Evolutionary conservation across 2,329 filamentous ascomycete species (phyloP), one percentile per base, ranked within the genome.

Genomic region (Tricladium varicosporioides): DNA sequence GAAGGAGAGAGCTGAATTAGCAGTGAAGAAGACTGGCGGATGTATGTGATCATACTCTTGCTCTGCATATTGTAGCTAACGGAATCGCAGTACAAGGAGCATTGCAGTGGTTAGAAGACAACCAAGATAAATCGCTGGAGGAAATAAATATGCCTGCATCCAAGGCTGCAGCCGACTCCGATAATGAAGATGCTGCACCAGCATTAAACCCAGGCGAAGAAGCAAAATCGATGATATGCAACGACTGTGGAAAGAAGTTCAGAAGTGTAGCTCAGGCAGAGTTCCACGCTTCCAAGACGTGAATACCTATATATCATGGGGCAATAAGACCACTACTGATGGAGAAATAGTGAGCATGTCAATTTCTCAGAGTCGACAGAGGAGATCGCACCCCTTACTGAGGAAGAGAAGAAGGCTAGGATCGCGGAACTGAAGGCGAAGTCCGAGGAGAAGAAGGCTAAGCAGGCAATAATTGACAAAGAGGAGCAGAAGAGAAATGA

Each of bases 311-410:
- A 27, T 33, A 47, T 19, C 22, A 54, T 50, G 47, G 54, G 48
- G 53, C 55, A 56, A 15, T 45, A 8, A 43, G 11, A 22, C 46
- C 43, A 43, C 22, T 53, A 19, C 56, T 63, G 15, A 63, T 22
- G 8, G 9, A 18, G 9, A 19, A n/a, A 18, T 55, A 89, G 86
- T 8, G 89, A 91, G 49, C 94, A 99, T 73, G 84, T 86, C 48
- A 89, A 97, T 73, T 99, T 99, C 71, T 83, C 89, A 16, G 92
- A 99, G 72, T 97, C 92, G 0, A 93, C 90, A 3, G 93, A 97
- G 68, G 92, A 95, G 70, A 86, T 99, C 64, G 88, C 89, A 2
- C 91, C 93, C 0, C 76, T 99, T 67, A 97, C 92, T 0, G 92
- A 93, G 64, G 92, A 95, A 60, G 88, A 99, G 76, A 97, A 94